Base-by-base conservation (phyloP, 1,139 yeast species). In the Eremothecium sinecaudum region DNA sequence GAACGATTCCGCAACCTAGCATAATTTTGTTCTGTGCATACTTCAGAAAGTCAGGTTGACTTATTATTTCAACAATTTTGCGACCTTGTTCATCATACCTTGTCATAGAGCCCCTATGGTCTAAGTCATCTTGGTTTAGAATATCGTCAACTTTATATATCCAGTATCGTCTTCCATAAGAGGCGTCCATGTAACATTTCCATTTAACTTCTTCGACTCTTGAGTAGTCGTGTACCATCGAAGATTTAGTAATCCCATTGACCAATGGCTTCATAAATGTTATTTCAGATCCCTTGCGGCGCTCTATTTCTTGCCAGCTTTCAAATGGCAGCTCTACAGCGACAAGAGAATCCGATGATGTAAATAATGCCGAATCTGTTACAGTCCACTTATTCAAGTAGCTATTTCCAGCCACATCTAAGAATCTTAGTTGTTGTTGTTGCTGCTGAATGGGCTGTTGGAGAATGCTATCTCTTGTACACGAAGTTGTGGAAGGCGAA, bases 111-210 rank as follows among this genome's bases (percentile, higher is more conserved):
- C 56, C 41, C 23, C 44, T 41, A 2, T 45, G 36, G 41, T 54
- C 49, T 2, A 55, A 40, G 41, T 60, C 59, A 23, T 51, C 64
- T 9, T 53, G 51, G 35, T 64, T 59, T 28, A 56, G 46, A 24
- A 45, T 48, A 2, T 51, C 52, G 30, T 63, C 68, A 16, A 74
- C 60, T 50, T 71, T 73, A 53, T 75, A 79, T 14, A 82, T 56
- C 94, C 94, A 84, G n/a, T 82, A 76, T 41, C 95, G 66, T 43
- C 94, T 67, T 4, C 94, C 93, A 35, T 54, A 55, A 9, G 63
- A 56, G 2, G 63, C 56, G 39, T 61, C 66, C 18, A 54, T 40
- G 38, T 56, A 61, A 27, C 62, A 48, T 61, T 67, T 43, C 79
- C 79, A 58, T 65, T 74, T 49, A 63, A 74, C 56, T 60, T 41